Evolutionary conservation across 176 grass and related monocot genomes (phyloP).

Genomic region (Avena atlantica): DNA sequence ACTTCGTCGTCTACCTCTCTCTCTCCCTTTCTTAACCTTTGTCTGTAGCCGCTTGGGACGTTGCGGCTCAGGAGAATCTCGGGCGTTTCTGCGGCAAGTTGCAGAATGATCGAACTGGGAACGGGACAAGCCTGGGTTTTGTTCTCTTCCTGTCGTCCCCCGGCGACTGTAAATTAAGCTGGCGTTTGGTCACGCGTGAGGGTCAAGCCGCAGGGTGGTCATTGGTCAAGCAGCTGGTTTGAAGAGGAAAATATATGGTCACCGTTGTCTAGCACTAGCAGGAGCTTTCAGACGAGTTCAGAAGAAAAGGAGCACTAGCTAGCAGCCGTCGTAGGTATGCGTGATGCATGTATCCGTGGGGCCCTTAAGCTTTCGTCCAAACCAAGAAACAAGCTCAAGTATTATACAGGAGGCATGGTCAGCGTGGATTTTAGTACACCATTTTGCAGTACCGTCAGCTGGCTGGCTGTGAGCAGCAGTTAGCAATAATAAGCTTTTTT

Average conservation of each 20-base stretch:
- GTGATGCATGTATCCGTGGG: neutral
- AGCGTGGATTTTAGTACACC: too few relatives aligned
- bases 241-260: neutral
- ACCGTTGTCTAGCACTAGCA: neutral
- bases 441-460: too few relatives aligned
- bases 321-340: neutral
- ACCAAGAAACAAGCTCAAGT: too few relatives aligned
- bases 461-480: too few relatives aligned
- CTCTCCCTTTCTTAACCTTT: neutral
- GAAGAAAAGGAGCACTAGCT: neutral
- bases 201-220: neutral
- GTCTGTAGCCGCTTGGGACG: conserved; percentile 31
- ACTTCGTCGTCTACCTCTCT: neutral
- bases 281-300: neutral
- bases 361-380: neutral
- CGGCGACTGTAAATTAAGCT: neutral
- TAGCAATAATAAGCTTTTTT: too few relatives aligned
- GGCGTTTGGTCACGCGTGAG: conserved; percentile 32
- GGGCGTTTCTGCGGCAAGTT: conserved; percentile 8
- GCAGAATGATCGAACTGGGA: neutral
- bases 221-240: conserved; percentile 1
- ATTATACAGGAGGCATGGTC: too few relatives aligned
- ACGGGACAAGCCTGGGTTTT: neutral
- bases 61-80: conserved; percentile 30
- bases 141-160: conserved; percentile 17